Conservation (phyloP, 1,139 yeast species). For the Kazachstania sp. region DNA sequence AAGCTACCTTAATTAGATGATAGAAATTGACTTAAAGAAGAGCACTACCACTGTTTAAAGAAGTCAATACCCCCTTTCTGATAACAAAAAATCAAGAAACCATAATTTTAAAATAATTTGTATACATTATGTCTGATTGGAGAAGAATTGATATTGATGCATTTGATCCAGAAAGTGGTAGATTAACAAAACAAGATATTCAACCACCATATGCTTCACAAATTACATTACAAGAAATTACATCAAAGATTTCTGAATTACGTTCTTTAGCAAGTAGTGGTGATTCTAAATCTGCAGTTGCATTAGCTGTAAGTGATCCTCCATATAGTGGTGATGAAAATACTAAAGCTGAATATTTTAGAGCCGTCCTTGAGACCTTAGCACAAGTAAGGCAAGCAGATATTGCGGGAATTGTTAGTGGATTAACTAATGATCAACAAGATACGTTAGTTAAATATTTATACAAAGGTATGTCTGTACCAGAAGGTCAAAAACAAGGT, state of each 20-base stretch:
- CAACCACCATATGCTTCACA: constrained; percentile 41
- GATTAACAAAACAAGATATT: constrained; percentile 56
- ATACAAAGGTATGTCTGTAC: constrained; percentile 74
- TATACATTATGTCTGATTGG: constrained; percentile 31
- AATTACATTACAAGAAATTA: constrained; percentile 46
- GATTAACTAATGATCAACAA: constrained; percentile 55
- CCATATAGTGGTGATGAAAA: constrained; percentile 70
- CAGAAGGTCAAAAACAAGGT: constrained; percentile 77
- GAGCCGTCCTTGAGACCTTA: constrained; percentile 65
- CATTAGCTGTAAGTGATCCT: constrained; percentile 56
- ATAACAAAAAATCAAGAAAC: no score
- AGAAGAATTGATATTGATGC: constrained; percentile 91
- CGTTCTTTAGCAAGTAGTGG: constrained; percentile 66
- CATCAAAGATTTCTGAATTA: constrained; percentile 46
- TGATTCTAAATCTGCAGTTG: constrained; percentile 57
- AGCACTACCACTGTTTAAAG: neutral
- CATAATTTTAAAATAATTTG: neutral
- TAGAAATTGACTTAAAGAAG: neutral
- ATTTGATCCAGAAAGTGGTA: constrained; percentile 66
- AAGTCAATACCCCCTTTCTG: no score
- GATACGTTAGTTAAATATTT: constrained; percentile 77
- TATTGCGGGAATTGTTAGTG: constrained; percentile 50
- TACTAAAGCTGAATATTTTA: constrained; percentile 34
- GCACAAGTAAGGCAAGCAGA: constrained; percentile 70
- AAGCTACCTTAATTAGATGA: neutral